phyloP scores from a whole-genome alignment of 225 moss, liverwort and hornwort genomes.

The Physcomitrium patens region DNA sequence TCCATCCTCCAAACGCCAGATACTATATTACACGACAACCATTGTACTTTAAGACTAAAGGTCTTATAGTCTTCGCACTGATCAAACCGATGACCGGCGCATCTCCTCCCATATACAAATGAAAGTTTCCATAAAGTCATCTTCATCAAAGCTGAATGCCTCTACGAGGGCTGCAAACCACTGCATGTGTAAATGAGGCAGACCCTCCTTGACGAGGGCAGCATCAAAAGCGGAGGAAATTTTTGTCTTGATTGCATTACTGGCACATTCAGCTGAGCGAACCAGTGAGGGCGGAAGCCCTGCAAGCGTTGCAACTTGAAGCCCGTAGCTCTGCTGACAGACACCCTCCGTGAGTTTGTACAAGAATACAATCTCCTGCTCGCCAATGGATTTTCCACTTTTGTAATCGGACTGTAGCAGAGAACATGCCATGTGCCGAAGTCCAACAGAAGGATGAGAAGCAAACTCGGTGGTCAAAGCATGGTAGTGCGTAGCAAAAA shows the following conservation, averaged over 20 bases:
- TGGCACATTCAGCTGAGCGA: slow-evolving; percentile 67
- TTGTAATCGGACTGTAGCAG: slow-evolving; percentile 44
- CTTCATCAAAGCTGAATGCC: slow-evolving; percentile 39
- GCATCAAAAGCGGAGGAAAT: slow-evolving; percentile 53
- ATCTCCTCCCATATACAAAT: slow-evolving; percentile 62
- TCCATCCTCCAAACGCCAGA: slow-evolving; percentile 12
- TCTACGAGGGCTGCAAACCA: slow-evolving; percentile 56
- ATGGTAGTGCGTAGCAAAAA: slow-evolving; percentile 95
- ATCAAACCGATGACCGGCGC: slow-evolving; percentile 55
- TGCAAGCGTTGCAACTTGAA: slow-evolving; percentile 86
- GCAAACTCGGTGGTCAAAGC: slow-evolving; percentile 83
- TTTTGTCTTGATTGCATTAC: slow-evolving; percentile 39
- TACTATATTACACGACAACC: slow-evolving; percentile 16
- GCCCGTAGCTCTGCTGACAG: slow-evolving; percentile 88
- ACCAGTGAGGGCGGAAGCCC: slow-evolving; percentile 75
- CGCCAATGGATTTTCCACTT: slow-evolving; percentile 41
- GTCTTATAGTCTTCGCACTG: slow-evolving; percentile 1
- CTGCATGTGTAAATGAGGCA: slow-evolving; percentile 57
- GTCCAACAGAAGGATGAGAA: slow-evolving; percentile 63
- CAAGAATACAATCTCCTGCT: slow-evolving; percentile 81
- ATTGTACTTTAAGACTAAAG: slow-evolving; percentile 1
- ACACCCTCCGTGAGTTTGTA: slow-evolving; percentile 82
- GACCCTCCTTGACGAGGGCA: slow-evolving; percentile 56
- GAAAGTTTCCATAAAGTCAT: slow-evolving; percentile 53
- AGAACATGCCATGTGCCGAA: slow-evolving; percentile 86